Evolutionary conservation across 2,329 filamentous ascomycete genomes (phyloP), one percentile per base, ranked within the genome.

Genomic region (Xylariaceae sp.): DNA sequence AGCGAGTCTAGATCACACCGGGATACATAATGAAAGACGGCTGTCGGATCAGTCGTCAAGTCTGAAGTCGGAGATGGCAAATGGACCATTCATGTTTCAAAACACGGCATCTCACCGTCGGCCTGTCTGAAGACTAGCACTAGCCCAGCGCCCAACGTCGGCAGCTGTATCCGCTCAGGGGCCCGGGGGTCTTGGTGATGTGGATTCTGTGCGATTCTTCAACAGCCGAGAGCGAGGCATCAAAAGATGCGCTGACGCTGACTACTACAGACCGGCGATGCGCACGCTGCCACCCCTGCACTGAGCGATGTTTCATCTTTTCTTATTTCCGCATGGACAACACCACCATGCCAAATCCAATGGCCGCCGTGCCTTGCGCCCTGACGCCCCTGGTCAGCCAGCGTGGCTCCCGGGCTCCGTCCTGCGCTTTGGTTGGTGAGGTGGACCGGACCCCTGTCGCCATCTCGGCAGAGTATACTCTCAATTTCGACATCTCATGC

Each of bases 241-340:
- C 33, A 4, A n/a, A n/a, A 5, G 12, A 36, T 36, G 33, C 33
- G 33, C 33, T 15, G 33, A 12, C 33, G 33, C 33, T 36, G 15
- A 27, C 22, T 27, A 27, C 22, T 27, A 27, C n/a, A n/a, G n/a
- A n/a, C 22, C 22, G 22, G 22, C 22, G 22, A 27, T 27, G 22
- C 22, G 22, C 22, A 27, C 22, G 12, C 15, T 30, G 27, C 40
- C 39, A 41, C 47, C 47, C 47, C 47, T 49, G 43, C 39, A 42
- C 36, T 42, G 42, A 45, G 36, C 42, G 33, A 49, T 50, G 57
- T 60, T 60, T 59, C 56, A 59, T 39, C 52, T 51, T 55, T 51
- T 45, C 32, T 54, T 52, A 55, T 58, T 54, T 57, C 55, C 52
- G 43, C 45, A 19, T 45, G 44, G 40, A 40, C 33, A 12, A 44